Evolutionary conservation across 208 protist genomes (phyloP), one percentile per base, ranked within the genome.

Genomic region (Tetramitus jugosus): DNA sequence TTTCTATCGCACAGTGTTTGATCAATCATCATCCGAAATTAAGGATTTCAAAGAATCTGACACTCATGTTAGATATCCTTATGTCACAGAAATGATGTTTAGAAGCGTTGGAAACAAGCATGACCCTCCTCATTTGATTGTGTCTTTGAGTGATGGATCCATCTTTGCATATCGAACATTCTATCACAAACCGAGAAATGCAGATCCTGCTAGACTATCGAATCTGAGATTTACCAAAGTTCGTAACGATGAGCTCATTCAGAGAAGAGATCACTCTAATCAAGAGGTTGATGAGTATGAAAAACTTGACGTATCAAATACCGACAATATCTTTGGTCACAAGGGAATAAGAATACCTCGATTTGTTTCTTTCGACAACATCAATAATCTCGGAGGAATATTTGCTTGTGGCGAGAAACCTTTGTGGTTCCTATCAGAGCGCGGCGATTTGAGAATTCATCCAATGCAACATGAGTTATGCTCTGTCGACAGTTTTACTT

Each of bases 141-240:
- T 79, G 4, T 26, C 79, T 26, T 37, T 71, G 35, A 77, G 45
- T 29, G 78, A 80, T 65, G 26, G 71, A 17, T 39, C 56, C 3
- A 14, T 80, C 33, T 35, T 45, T 20, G 37, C 45, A 6, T 80
- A 80, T 33, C 79, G 40, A 53, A 14, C 52, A 64, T 80, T 72
- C 23, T 31, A 67, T 23, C 7, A 79, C 52, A 39, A 40, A 49
- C 7, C 31, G 1, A 39, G 42, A 0, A 61, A 60, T 31, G 6
- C 39, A 0, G 37, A 56, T 3, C 33, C 37, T 26, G 26, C 13
- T 43, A 79, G 74, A 67, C 53, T 60, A n/a, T 40, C 3, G 13
- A 75, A 33, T n/a, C 75, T 69, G 37, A 40, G 75, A 76, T 76
- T 74, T 56, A n/a, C 49, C 13, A 60, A 46, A 67, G 20, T 46